A percentile compares a stretch with the other conserved stretches of the same genome.
Conservation (phyloP, 805 yeast species). For the Candida tammaniensis region DNA sequence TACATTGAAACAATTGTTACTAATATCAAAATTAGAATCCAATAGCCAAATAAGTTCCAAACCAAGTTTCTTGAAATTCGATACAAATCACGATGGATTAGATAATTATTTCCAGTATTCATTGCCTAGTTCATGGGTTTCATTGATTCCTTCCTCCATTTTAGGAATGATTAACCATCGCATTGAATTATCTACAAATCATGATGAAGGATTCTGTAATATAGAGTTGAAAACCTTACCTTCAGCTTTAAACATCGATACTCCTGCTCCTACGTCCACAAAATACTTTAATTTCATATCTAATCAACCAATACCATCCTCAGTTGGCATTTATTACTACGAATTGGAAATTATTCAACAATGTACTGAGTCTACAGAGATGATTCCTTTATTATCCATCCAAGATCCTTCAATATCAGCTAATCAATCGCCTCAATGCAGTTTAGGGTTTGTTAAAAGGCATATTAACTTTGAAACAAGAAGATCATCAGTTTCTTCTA, state of each 20-base stretch:
- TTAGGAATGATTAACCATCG: conserved; percentile 21
- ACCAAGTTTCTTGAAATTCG: conserved; percentile 22
- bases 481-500: conserved; percentile 1
- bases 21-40: conserved; percentile 17
- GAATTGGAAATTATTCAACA: conserved; percentile 38
- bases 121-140: conserved; percentile 39
- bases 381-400: conserved; percentile 30
- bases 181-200: conserved; percentile 24
- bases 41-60: conserved; percentile 21
- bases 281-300: conserved; percentile 37
- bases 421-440: conserved; percentile 28
- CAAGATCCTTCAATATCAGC: conserved; percentile 34
- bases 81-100: not conserved
- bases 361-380: conserved; percentile 28
- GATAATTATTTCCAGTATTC: conserved; percentile 25
- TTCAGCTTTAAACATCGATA: not conserved
- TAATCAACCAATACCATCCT: conserved; percentile 29
- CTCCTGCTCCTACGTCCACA: not conserved
- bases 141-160: conserved; percentile 27
- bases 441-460: conserved; percentile 33
- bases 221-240: conserved; percentile 20
- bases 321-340: conserved; percentile 39
- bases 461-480: conserved; percentile 21
- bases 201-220: conserved; percentile 27
- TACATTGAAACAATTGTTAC: conserved; percentile 24